Evolutionary conservation across 140 eudicot species (phyloP).

Genomic region (Senecio squalidus): DNA sequence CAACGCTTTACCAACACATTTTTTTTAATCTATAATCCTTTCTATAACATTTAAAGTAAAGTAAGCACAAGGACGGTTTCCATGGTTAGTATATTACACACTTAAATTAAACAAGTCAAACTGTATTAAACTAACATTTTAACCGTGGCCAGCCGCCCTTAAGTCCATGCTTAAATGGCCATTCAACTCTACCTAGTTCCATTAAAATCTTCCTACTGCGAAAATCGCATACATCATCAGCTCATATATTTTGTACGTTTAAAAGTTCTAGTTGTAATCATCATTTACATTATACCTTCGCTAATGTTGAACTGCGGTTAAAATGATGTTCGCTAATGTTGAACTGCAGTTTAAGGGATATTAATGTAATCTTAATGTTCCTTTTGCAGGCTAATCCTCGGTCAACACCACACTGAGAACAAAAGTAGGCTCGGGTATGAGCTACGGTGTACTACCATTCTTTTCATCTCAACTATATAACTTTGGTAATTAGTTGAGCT

Average conservation of each 20-base stretch:
- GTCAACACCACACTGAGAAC: neutral
- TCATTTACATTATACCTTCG: too few species aligned
- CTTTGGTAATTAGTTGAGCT: slow-evolving; percentile 13
- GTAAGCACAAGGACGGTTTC: slow-evolving; percentile 31
- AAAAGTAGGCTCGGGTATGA: slow-evolving; percentile 18
- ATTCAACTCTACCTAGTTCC: slow-evolving; percentile 13
- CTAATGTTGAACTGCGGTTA: too few species aligned
- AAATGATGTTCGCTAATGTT: too few species aligned
- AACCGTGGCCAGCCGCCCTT: slow-evolving; percentile 28
- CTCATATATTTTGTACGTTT: too few species aligned
- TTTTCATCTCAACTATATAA: slow-evolving; percentile 23
- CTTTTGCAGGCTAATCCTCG: slow-evolving; percentile 10
- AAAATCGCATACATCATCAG: neutral
- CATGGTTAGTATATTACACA: slow-evolving; percentile 17
- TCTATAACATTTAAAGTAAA: slow-evolving; percentile 11
- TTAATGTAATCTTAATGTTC: neutral
- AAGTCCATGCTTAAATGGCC: slow-evolving; percentile 10
- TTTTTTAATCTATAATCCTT: too few species aligned
- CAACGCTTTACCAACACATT: too few species aligned
- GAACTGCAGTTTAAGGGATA: neutral
- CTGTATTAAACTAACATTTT: slow-evolving; percentile 25
- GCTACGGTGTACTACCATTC: slow-evolving; percentile 26
- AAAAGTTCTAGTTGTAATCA: too few species aligned
- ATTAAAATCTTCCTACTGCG: slow-evolving; percentile 1
- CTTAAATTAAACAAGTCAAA: too few species aligned